phyloP scores from a whole-genome alignment of 2,329 filamentous ascomycete genomes.

The Phialophora macrospora region DNA sequence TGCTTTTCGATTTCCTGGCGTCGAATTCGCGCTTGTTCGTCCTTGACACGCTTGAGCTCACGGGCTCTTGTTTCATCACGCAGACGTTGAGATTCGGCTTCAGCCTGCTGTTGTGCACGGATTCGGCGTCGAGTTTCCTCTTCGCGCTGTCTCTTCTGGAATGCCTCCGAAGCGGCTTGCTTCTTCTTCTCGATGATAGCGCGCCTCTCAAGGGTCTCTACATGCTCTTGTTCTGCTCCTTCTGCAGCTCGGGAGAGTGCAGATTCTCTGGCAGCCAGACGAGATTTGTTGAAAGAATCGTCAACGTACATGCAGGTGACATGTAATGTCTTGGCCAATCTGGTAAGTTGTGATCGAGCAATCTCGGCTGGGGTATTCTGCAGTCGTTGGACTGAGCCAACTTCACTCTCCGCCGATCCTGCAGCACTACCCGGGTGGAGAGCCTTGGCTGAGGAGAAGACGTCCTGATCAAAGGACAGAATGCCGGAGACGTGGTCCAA shows the following conservation, averaged over 20 bases:
- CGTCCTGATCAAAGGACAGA: conserved; percentile 95
- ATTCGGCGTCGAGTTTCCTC: conserved; percentile 86
- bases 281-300: conserved; percentile 80
- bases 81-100: conserved; percentile 86
- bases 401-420: conserved; percentile 85
- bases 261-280: conserved; percentile 75
- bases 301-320: conserved; percentile 97
- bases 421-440: conserved; percentile 80
- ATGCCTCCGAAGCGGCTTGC: conserved; percentile 86
- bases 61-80: conserved; percentile 92
- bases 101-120: conserved; percentile 83
- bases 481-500: conserved; percentile 95
- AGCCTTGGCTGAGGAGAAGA: conserved; percentile 96
- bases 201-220: conserved; percentile 81
- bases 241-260: conserved; percentile 81
- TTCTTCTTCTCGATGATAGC: conserved; percentile 96
- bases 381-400: conserved; percentile 84
- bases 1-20: conserved; percentile 94
- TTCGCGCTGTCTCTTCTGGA: conserved; percentile 88
- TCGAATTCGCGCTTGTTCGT: conserved; percentile 85
- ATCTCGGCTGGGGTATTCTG: conserved; percentile 99
- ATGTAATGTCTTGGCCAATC: conserved; percentile 87
- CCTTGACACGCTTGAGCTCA: conserved; percentile 81
- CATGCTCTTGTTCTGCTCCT: conserved; percentile 90
- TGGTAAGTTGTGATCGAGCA: conserved; percentile 89